Evolutionary conservation across 257 asterid species (phyloP), one percentile per base, ranked within the genome.

Genomic region (Eucommia ulmoides): DNA sequence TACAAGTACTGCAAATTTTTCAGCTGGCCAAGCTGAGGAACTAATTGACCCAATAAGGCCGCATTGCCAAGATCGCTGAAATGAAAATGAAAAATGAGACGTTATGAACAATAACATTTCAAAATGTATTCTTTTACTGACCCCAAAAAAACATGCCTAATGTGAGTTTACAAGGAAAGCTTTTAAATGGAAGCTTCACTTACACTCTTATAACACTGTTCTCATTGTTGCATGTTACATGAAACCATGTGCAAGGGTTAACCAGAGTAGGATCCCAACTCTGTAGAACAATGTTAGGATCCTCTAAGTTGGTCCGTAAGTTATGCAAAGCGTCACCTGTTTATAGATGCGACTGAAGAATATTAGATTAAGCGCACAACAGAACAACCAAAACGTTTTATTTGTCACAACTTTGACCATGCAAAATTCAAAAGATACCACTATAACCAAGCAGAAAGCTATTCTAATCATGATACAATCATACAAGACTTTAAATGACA

Each of bases 11-110:
- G 44, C 44, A 35, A 35, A 35, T 35, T 35, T 35, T 35, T 35
- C 16, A 35, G 44, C 15, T 35, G 44, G 44, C 44, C 44, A 35
- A 35, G 44, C 44, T 35, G 44, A 35, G 44, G 44, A 17, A 35
- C 44, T 17, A 35, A 35, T 35, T 35, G 44, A 35, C 44, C 44
- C 16, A 17, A 35, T 35, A 35, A 35, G 11, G 5, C 44, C 16
- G 44, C 44, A 35, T 35, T 35, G 5, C 44, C 44, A 35, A 35
- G 44, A 35, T 35, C 44, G 16, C 44, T 35, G 16, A 1, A 11
- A 17, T 3, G 16, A 35, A 17, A 35, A 35, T 10, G 3, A 26
- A 26, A 12, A 35, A 35, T 35, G 11, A 35, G 2, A 2, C 16
- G 44, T 3, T 10, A 14, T 15, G n/a, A 35, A 10, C 44, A 35